These are phyloP conservation scores for Lecanicillium sp. DNA, from an alignment of 2,329 filamentous ascomycete species.

Conservation along the genomic window DNA sequence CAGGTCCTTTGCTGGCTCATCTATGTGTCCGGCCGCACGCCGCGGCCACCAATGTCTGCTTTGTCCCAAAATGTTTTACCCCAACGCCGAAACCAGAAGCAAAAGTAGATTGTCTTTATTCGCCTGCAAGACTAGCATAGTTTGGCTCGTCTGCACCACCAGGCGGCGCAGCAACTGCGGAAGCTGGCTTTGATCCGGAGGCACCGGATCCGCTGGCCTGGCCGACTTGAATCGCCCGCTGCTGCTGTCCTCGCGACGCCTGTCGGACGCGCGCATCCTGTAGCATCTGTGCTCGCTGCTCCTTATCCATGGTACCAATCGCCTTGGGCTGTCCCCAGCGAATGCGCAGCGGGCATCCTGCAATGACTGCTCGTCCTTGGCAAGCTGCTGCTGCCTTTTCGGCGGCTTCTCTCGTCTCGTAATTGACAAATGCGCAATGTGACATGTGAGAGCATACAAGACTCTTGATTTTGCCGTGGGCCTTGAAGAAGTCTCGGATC, in stretches of 20 bases:
- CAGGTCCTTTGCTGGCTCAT: neutral
- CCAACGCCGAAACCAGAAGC: constrained; percentile 22
- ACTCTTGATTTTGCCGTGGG: constrained; percentile 83
- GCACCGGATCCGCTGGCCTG: constrained; percentile 15
- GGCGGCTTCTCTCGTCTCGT: constrained; percentile 72
- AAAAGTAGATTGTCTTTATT: constrained; percentile 40
- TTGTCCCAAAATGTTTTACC: constrained; percentile 12
- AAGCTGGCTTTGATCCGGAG: constrained; percentile 8
- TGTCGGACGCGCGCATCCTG: constrained; percentile 54
- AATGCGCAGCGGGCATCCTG: constrained; percentile 82
- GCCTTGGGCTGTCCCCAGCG: constrained; percentile 92
- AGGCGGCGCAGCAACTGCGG: constrained; percentile 65
- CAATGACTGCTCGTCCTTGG: constrained; percentile 81
- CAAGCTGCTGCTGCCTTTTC: constrained; percentile 80
- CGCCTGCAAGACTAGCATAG: constrained; percentile 79
- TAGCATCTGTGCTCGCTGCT: constrained; percentile 74
- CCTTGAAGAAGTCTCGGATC: constrained; percentile 81
- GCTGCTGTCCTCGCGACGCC: constrained; percentile 23
- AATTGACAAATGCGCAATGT: constrained; percentile 96
- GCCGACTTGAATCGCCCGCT: constrained; percentile 23
- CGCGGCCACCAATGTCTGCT: constrained; percentile 10
- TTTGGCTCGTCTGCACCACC: constrained; percentile 64
- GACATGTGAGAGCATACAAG: constrained; percentile 94
- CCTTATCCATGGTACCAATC: constrained; percentile 83
- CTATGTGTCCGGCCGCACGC: neutral